Conservation (phyloP, 2,329 filamentous ascomycete genomes). For the Shiraia bambusicola region DNA sequence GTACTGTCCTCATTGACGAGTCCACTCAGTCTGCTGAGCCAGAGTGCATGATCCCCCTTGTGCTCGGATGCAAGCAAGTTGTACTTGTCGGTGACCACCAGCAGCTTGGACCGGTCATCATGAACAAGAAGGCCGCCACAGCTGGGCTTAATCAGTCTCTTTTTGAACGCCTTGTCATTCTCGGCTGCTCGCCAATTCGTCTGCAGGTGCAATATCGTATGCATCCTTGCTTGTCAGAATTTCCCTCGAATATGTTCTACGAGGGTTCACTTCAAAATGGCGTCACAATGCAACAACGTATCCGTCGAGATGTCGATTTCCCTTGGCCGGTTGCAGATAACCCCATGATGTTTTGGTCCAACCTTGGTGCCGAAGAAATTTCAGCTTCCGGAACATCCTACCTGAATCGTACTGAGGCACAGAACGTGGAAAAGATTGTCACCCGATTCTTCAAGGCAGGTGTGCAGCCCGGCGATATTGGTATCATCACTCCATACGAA, state of each 20-base stretch:
- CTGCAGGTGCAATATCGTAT: conserved; percentile 98
- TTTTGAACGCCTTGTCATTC: conserved; percentile 91
- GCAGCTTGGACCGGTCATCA: conserved; percentile 96
- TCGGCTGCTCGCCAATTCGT: conserved; percentile 87
- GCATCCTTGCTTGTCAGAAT: conserved; percentile 96
- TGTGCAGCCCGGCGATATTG: conserved; percentile 89
- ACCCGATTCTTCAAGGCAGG: conserved; percentile 98
- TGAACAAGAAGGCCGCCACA: conserved; percentile 99
- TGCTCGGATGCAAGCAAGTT: conserved; percentile 96
- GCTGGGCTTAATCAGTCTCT: conserved; percentile 97
- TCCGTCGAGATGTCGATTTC: conserved; percentile 93
- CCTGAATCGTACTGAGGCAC: conserved; percentile 93
- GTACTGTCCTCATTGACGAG: conserved; percentile 96
- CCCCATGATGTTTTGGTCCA: conserved; percentile 99
- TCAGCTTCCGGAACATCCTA: conserved; percentile 97
- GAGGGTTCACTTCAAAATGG: conserved; percentile 96
- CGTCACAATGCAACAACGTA: conserved; percentile 82
- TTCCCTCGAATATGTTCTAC: conserved; percentile 99
- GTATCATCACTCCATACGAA: conserved; percentile 98
- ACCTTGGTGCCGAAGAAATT: conserved; percentile 95
- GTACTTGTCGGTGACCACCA: conserved; percentile 99
- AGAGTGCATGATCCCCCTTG: conserved; percentile 97
- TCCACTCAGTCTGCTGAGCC: conserved; percentile 97
- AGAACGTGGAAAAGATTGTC: conserved; percentile 97
- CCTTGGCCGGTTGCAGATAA: conserved; percentile 93